Base-by-base conservation (phyloP, 495 filamentous ascomycete species). In the Neurospora africana region DNA sequence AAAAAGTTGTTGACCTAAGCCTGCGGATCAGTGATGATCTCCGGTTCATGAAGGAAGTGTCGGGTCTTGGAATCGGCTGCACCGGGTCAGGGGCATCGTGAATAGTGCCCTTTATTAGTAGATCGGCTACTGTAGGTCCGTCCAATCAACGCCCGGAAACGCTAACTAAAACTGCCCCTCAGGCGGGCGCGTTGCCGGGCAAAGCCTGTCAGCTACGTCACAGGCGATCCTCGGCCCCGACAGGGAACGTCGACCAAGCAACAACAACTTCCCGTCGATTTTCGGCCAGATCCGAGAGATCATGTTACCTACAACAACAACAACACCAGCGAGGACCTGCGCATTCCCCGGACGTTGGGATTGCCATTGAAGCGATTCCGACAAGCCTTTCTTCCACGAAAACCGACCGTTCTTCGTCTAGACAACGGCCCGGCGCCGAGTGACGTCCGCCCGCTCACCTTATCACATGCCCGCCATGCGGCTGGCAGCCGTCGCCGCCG, bases 401-500 rank as follows among this genome's bases (percentile, higher is more conserved):
- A 40, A 61, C 23, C 53, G 53, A 61, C 53, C 23, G 13, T 6
- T 33, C 53, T 61, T 30, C 53, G 23, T 61, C 53, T 61, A 61
- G 27, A 33, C 23, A 61, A 33, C 53, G 53, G 53, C 53, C 27
- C 53, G 53, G 27, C 6, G 53, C 53, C 27, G 53, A 61, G 53
- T 61, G 53, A 61, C 47, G 2, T 13, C 47, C 53, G 2, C 23
- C 47, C 53, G 6, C 53, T 7, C 53, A 1, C 15, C 13, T 9
- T 2, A 33, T 61, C 53, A 61, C 53, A 61, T 61, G 53, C 53
- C 53, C 78, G 74, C 74, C 68, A 82, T 82, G 80, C 78, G 78
- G 53, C 53, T 76, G 71, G 72, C 71, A 61, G 53, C 53, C 73
- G 67, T 78, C 70, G 58, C 74, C 70, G 58, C 74, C 61, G 39